phyloP scores from a whole-genome alignment of 2,329 filamentous ascomycete genomes.

The Diaporthe sp. region DNA sequence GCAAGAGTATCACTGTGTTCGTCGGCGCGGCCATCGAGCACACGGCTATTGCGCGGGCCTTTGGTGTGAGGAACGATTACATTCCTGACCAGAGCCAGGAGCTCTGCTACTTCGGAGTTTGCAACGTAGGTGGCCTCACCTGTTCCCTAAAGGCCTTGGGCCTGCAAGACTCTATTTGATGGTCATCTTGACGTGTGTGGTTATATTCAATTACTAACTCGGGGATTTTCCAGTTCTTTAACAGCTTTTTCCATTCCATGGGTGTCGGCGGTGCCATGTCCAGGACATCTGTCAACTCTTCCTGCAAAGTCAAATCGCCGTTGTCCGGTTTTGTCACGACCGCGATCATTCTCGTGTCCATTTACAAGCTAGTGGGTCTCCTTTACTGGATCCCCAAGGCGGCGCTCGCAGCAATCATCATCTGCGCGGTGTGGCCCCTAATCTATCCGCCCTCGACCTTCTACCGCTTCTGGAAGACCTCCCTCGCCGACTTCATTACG shows the following conservation, averaged over 20 bases:
- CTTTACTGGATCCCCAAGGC: constrained; percentile 79
- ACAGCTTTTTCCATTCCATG: constrained; percentile 75
- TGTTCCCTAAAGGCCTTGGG: not conserved
- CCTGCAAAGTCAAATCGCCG: constrained; percentile 73
- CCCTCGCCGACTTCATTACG: constrained; percentile 73
- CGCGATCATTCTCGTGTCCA: constrained; percentile 71
- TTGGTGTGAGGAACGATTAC: constrained; percentile 73
- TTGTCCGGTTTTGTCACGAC: constrained; percentile 72
- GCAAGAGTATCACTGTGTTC: constrained; percentile 70
- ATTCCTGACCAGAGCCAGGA: constrained; percentile 75
- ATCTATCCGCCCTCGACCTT: constrained; percentile 71
- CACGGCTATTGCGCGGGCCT: constrained; percentile 74
- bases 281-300: constrained; percentile 75
- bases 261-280: constrained; percentile 76
- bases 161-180: not conserved
- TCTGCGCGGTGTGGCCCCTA: constrained; percentile 74
- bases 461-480: constrained; percentile 74
- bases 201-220: not conserved
- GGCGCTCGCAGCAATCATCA: constrained; percentile 75
- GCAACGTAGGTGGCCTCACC: constrained; percentile 55
- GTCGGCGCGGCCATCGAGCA: constrained; percentile 74
- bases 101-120: constrained; percentile 72
- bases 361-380: constrained; percentile 71
- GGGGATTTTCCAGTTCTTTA: constrained; percentile 59
- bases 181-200: not conserved